Base-by-base conservation (phyloP, 208 protist species). In the Trypanosoma theileri region DNA sequence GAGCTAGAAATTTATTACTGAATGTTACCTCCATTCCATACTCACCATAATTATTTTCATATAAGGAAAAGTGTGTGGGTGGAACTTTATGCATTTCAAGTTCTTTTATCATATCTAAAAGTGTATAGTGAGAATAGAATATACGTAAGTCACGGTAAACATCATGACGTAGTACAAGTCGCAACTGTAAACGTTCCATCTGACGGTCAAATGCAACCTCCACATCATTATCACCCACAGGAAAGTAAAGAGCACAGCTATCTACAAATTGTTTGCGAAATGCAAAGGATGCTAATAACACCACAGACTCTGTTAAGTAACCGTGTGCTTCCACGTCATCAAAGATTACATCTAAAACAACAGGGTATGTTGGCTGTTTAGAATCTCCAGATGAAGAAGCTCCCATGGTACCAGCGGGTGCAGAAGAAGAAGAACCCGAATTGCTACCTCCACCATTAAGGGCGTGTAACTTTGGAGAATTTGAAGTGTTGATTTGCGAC, bases 201-300 rank as follows among this genome's bases (percentile, higher is more conserved):
- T 92, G 78, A 54, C 85, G 52, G 55, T 90, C 87, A 77, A 89
- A 95, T 11, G 77, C 76, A 42, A 83, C 72, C 41, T 95, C 89
- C 12, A 93, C 82, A 28, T 85, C 77, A 19, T 52, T 56, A 24
- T 82, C 84, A 63, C 72, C 65, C 16, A 80, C 61, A 40, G 82
- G 76, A 44, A 73, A 77, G 55, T 93, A 74, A 66, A 79, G 69
- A 77, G 91, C 91, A 75, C 77, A 85, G 52, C 82, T 82, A 22
- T 82, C 91, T 48, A 93, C 13, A 80, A 89, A 95, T 74, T 95
- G 89, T 56, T 88, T 90, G 59, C 89, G 81, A 70, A 92, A 95
- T 48, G 81, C 79, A 60, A 95, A 84, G 59, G 78, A 81, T 50
- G 89, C 89, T 59, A 95, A 67, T 59, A 95, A 79, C 24, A 93